Percentiles rank a stretch among this genome's conserved stretches.
Conservation (phyloP, 2,329 filamentous ascomycete genomes). For the Ciborinia camelliae region DNA sequence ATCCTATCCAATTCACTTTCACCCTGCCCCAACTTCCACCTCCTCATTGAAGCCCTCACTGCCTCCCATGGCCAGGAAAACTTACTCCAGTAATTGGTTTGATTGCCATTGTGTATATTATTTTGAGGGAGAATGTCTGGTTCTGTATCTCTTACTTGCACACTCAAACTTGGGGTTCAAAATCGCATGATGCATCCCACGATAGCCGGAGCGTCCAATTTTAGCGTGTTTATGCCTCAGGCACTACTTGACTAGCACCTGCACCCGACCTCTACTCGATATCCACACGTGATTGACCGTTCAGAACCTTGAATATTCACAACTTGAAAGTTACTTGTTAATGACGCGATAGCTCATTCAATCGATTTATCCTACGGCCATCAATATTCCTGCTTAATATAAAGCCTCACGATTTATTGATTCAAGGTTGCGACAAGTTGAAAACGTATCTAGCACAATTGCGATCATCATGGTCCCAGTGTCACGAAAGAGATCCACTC, state of each 20-base stretch:
- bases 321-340: not conserved
- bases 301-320: conserved; percentile 3
- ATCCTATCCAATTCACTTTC: conserved; percentile 18
- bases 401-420: not conserved
- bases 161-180: conserved; percentile 21
- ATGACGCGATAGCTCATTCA: not conserved
- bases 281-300: not conserved
- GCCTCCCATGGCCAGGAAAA: conserved; percentile 10
- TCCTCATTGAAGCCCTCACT: not conserved
- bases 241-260: not conserved
- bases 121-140: conserved; percentile 31
- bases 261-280: too few species aligned
- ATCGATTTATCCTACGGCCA: not conserved
- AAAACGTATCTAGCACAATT: not conserved
- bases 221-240: conserved; percentile 12
- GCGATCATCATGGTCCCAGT: conserved; percentile 21
- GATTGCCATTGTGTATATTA: conserved; percentile 36
- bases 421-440: not conserved
- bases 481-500: conserved; percentile 32
- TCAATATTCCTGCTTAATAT: not conserved
- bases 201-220: conserved; percentile 4
- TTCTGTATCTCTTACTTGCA: conserved; percentile 32
- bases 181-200: conserved; percentile 28
- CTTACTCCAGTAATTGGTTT: conserved; percentile 41
- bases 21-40: not conserved